A percentile compares a stretch with the other conserved stretches of the same genome.
phyloP scores from a whole-genome alignment of 148 eudicot genomes.

The Mesembryanthemum crystallinum region DNA sequence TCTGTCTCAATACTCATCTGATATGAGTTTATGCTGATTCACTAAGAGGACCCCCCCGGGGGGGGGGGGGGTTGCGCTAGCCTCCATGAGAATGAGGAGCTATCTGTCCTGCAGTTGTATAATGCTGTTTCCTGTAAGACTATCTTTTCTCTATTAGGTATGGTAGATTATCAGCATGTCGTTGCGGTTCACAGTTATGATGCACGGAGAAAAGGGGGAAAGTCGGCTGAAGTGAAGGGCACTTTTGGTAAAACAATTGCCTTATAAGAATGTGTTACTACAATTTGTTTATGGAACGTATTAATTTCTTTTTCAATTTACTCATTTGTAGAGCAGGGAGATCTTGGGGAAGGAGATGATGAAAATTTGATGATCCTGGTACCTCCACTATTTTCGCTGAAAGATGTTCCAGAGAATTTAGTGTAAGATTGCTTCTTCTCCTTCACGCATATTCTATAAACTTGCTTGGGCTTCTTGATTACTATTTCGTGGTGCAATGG shows the following conservation, averaged over 20 bases:
- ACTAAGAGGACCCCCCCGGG: not conserved
- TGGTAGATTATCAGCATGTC: constrained; percentile 97
- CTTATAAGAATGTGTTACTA: constrained; percentile 5
- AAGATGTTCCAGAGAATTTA: constrained; percentile 71
- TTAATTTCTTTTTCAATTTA: constrained; percentile 3
- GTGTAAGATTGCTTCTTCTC: constrained; percentile 56
- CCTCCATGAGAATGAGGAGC: not conserved
- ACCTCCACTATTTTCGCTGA: constrained; percentile 75
- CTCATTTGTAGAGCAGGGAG: constrained; percentile 45
- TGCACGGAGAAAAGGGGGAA: constrained; percentile 60
- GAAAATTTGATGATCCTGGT: constrained; percentile 74
- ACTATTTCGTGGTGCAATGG: not conserved
- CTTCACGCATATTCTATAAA: not conserved
- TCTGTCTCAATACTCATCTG: not conserved
- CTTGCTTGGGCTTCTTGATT: constrained; percentile 7
- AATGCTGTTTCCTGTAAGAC: not conserved
- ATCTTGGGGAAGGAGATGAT: constrained; percentile 51
- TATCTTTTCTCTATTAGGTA: constrained; percentile 44
- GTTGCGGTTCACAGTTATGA: constrained; percentile 78
- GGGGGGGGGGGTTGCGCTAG: no score
- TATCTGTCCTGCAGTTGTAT: not conserved
- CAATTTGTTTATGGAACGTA: not conserved
- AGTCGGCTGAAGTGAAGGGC: constrained; percentile 56
- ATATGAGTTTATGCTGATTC: not conserved
- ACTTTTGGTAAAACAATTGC: constrained; percentile 44